Conservation (phyloP, 2,329 filamentous ascomycete genomes). For the Phyllosticta paracitricarpa region DNA sequence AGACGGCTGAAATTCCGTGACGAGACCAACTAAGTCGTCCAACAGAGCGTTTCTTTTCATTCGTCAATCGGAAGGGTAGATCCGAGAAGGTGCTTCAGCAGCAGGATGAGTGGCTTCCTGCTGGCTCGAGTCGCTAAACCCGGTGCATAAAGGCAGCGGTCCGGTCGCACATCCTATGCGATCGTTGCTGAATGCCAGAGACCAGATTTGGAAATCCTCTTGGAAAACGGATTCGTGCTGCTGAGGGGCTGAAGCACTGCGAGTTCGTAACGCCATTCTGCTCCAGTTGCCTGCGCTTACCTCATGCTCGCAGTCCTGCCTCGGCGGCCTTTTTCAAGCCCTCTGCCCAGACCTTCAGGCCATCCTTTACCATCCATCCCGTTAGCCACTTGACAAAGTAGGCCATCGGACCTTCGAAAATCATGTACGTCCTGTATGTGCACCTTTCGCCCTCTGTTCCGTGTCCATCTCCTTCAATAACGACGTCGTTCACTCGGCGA, state of each 20-base stretch:
- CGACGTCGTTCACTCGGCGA: conserved; percentile 5
- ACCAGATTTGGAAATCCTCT: too few relatives aligned
- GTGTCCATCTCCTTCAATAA: background rate
- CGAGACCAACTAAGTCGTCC: background rate
- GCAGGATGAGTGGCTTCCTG: background rate
- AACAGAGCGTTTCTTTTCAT: background rate
- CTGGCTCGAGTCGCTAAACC: background rate
- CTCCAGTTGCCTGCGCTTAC: conserved; percentile 40
- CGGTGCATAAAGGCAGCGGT: background rate
- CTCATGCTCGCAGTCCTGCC: background rate
- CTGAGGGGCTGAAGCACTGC: too few relatives aligned
- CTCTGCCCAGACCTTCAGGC: conserved; percentile 3
- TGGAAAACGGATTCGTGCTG: too few relatives aligned
- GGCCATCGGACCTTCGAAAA: conserved; percentile 4
- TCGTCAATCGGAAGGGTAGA: background rate
- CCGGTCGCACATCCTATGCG: background rate
- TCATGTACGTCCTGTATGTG: conserved; percentile 6
- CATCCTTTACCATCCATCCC: conserved; percentile 5
- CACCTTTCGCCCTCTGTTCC: background rate
- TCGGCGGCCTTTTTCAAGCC: conserved; percentile 8
- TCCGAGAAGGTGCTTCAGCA: background rate
- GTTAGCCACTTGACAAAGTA: conserved; percentile 7
- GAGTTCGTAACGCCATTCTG: conserved; percentile 44
- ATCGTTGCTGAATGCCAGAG: too few relatives aligned
- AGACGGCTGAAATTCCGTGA: background rate